Base-by-base conservation (phyloP, 2,329 filamentous ascomycete species). In the Talaromyces sp. region DNA sequence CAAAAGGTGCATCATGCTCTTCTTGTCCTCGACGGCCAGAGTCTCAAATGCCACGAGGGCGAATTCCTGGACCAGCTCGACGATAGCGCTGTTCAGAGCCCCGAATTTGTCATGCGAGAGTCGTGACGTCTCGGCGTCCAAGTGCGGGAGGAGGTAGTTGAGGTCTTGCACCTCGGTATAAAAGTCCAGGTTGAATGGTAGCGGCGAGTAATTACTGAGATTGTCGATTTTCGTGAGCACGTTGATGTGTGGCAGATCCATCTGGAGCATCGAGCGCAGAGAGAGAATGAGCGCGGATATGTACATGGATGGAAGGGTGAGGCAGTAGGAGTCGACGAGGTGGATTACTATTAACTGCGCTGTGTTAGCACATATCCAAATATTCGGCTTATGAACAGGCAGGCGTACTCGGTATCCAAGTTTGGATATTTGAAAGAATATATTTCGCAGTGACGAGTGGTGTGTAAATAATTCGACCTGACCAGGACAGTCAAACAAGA, bases 171-270 rank as follows among this genome's bases (percentile, higher is more conserved):
- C 93, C 74, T 99, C 93, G 63, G 94, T 97, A 74, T 97, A 99
- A 75, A 88, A 99, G 65, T 97, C 92, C 62, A 99, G 86, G 69
- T 96, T 96, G 80, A 99, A 97, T 0, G 92, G 91, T 0, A 99
- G 81, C 27, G 90, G 85, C 53, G 91, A 88, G 70, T 96, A 97
- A 57, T 88, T 86, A 38, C 87, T 81, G 58, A 99, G 82, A 71
- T 97, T 97, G 77, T 99, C 94, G 77, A 99, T 96, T 78, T 99
- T 99, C 61, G 92, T 97, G 27, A 99, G 84, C 63, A 99, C 90
- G 70, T 99, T 99, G 66, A 99, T 82, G 71, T 97, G 91, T 0
- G 94, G 92, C 63, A 97, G 89, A 71, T 97, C 94, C 84, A 99
- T 93, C 77, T 97, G 94, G 57, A 99, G 86, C 93, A 99, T 99